Conservation (phyloP, 148 eudicot genomes). For the Rhododendron vialii region DNA sequence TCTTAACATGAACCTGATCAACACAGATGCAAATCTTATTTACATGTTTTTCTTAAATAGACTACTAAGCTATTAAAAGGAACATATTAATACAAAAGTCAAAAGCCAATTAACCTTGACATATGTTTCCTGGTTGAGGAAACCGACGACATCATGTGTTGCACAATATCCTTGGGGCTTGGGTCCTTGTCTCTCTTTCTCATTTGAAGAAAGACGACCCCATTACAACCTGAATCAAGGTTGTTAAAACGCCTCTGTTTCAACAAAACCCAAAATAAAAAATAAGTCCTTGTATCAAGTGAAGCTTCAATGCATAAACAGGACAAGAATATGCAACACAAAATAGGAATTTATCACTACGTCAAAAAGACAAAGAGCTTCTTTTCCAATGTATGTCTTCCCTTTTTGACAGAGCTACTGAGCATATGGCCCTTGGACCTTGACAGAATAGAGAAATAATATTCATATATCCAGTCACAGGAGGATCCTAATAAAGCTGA, state of each 20-base stretch:
- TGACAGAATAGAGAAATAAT: background rate
- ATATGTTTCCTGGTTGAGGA: conserved; percentile 74
- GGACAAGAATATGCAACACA: background rate
- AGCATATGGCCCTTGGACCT: background rate
- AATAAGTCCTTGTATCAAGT: background rate
- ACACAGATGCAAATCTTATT: conserved; percentile 7
- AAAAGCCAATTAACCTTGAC: conserved; percentile 51
- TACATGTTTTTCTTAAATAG: background rate
- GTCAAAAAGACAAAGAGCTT: background rate
- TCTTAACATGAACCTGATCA: conserved; percentile 69
- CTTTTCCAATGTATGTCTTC: background rate
- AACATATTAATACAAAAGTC: background rate
- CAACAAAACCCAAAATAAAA: background rate
- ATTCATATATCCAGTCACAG: background rate
- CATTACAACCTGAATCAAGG: conserved; percentile 92
- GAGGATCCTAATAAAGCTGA: background rate
- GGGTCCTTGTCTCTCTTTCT: conserved; percentile 76
- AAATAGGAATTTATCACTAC: background rate
- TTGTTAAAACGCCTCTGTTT: conserved; percentile 76
- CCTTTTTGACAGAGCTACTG: background rate
- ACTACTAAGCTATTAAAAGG: background rate
- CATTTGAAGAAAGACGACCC: conserved; percentile 85
- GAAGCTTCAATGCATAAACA: background rate
- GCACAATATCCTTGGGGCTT: conserved; percentile 67
- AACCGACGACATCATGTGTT: conserved; percentile 77